Evolutionary conservation across 192 early-diverging fungal species (phyloP), one percentile per base, ranked within the genome.

Genomic region (Coemansia reversa): DNA sequence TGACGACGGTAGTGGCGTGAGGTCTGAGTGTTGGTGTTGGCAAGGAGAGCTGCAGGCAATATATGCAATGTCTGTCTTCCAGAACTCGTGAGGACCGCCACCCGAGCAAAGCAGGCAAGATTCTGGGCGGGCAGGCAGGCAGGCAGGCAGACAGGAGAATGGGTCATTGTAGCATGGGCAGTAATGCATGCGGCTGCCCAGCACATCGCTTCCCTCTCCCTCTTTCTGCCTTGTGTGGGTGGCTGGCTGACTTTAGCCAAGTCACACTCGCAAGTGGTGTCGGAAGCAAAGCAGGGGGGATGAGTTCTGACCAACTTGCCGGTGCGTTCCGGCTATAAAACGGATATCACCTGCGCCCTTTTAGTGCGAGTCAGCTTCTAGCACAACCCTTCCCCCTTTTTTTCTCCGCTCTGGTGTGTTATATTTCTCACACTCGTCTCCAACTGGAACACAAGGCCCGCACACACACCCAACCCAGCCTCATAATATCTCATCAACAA

Each of bases 291-390:
- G 9, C 8, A 11, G 8, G 35, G 35, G 39, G 14, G 14, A 45
- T 4, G 39, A 45, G 39, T 45, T 45, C 14, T 45, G 39, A 48
- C 35, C 45, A 23, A 30, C 50, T 62, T 28, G n/a, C 35, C 60
- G 39, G 39, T 45, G 39, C 39, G 39, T 45, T 45, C 39, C 39
- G 39, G 14, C 39, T 67, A 67, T 60, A 67, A 42, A 67, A 54
- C 58, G 65, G 58, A 67, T 49, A 59, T 67, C 65, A 67, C 29
- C 47, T 28, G 54, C 30, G 42, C 47, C 32, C 27, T 28, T 42
- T 45, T 45, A 45, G 14, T 12, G 39, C 39, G 39, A 45, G 39
- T 35, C 29, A 47, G n/a, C 19, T 24, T 58, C 42, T 65, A 35
- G 14, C 64, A 45, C 9, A 14, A 12, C 53, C 53, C 19, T 42